A percentile compares a stretch with the other conserved stretches of the same genome.
These are phyloP conservation scores for Emergomyces pasteurianus DNA, from an alignment of 2,329 filamentous ascomycete species.

Conservation along the genomic window DNA sequence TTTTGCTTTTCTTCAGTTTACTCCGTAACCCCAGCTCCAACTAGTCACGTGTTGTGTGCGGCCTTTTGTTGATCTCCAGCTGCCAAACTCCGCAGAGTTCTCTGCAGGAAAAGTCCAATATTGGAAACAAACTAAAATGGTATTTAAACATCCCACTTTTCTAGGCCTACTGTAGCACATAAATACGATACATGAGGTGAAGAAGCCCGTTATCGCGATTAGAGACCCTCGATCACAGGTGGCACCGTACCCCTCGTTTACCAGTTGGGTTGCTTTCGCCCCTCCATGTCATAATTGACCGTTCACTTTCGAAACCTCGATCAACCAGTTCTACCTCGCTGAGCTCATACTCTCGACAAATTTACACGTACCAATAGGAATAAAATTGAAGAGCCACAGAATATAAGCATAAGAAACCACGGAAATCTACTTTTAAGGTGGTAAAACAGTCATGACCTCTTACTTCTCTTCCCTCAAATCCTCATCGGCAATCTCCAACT, in stretches of 20 bases:
- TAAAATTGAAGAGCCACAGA: background rate
- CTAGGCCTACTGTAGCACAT: too few relatives aligned
- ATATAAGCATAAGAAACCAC: background rate
- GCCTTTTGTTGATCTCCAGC: too few relatives aligned
- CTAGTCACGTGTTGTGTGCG: background rate
- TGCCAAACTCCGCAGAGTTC: background rate
- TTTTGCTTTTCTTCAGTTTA: background rate
- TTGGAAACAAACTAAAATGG: too few relatives aligned
- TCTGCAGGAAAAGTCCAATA: background rate
- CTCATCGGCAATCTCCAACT: conserved; percentile 36
- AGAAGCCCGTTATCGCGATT: background rate
- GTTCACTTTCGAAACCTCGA: background rate
- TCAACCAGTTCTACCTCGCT: background rate
- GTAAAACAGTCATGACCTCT: conserved; percentile 49
- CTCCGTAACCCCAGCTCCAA: too few relatives aligned
- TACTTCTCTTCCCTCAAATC: conserved; percentile 60
- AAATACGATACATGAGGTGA: background rate
- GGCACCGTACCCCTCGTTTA: background rate
- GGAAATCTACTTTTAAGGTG: background rate
- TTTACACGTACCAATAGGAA: background rate
- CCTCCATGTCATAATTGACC: too few relatives aligned
- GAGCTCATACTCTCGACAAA: background rate
- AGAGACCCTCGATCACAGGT: background rate
- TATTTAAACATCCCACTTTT: too few relatives aligned
- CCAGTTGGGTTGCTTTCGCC: background rate